Conservation (phyloP, 768 basidiomycete species). For the Macrolepiota dolichaula region DNA sequence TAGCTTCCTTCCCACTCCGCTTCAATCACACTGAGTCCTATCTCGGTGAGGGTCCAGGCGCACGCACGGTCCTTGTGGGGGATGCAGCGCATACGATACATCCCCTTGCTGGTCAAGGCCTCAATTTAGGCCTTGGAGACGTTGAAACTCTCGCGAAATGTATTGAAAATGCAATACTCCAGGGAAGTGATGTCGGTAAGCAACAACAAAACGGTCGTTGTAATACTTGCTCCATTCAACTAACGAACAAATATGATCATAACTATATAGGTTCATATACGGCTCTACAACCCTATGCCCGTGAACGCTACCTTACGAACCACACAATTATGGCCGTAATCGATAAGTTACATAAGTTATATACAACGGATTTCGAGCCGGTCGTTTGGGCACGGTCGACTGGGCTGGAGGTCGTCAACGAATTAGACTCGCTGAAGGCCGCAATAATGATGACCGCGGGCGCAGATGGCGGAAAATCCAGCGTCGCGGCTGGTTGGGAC, state of each 20-base stretch:
- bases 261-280: slow-evolving; percentile 61
- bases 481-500: slow-evolving; percentile 26
- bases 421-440: slow-evolving; percentile 78
- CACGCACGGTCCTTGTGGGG: slow-evolving; percentile 84
- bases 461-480: slow-evolving; percentile 21
- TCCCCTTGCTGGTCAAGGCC: slow-evolving; percentile 93
- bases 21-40: slow-evolving; percentile 87
- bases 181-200: slow-evolving; percentile 84
- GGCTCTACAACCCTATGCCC: slow-evolving; percentile 71
- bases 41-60: slow-evolving; percentile 63
- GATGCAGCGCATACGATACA: slow-evolving; percentile 96
- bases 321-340: slow-evolving; percentile 80
- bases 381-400: slow-evolving; percentile 85
- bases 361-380: slow-evolving; percentile 59
- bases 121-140: slow-evolving; percentile 92
- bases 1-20: slow-evolving; percentile 88
- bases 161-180: slow-evolving; percentile 50
- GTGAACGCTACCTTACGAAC: slow-evolving; percentile 81
- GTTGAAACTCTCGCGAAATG: slow-evolving; percentile 68
- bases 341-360: slow-evolving; percentile 90
- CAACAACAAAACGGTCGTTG: slow-evolving; percentile 2
- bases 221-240: neutral
- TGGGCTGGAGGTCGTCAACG: slow-evolving; percentile 90
- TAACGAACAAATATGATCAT: neutral
- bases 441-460: slow-evolving; percentile 82